Conservation (phyloP, 805 yeast genomes). For the Nakazawaea populi region DNA sequence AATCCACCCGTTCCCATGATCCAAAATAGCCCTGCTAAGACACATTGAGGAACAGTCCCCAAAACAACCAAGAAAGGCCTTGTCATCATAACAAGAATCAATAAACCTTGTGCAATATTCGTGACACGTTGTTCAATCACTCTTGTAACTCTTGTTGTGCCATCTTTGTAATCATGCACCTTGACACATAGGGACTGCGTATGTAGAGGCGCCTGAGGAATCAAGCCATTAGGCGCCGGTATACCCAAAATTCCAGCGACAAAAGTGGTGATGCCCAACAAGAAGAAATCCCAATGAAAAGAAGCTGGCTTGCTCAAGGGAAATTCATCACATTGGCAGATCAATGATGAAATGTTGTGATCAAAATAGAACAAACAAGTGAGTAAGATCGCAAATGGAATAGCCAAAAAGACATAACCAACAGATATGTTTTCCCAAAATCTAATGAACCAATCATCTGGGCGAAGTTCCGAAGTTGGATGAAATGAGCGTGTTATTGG, state of each 20-base stretch:
- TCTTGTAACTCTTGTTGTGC: conserved; percentile 28
- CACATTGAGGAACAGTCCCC: conserved; percentile 87
- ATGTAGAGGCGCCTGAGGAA: conserved; percentile 96
- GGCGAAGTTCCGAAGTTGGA: conserved; percentile 55
- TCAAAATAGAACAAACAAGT: conserved; percentile 89
- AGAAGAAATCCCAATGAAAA: conserved; percentile 87
- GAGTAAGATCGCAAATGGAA: conserved; percentile 86
- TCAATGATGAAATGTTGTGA: conserved; percentile 89
- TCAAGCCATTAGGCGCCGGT: conserved; percentile 94
- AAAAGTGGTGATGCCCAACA: conserved; percentile 84
- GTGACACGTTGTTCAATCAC: conserved; percentile 90
- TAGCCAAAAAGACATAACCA: conserved; percentile 76
- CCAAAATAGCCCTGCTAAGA: conserved; percentile 86
- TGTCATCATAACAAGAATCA: conserved; percentile 84
- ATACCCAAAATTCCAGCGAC: conserved; percentile 82
- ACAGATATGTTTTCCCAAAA: conserved; percentile 67
- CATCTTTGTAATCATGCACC: conserved; percentile 28
- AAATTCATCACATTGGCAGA: conserved; percentile 81
- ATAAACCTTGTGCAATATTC: conserved; percentile 76
- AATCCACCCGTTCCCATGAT: conserved; percentile 87
- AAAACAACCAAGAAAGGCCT: conserved; percentile 79
- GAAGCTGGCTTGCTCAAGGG: conserved; percentile 82
- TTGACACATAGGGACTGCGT: conserved; percentile 69
- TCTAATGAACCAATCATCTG: conserved; percentile 71
- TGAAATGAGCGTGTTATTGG: conserved; percentile 68